Evolutionary conservation across 1,284 basidiomycete species (phyloP).

Genomic region (Ceratobasidium sp.): DNA sequence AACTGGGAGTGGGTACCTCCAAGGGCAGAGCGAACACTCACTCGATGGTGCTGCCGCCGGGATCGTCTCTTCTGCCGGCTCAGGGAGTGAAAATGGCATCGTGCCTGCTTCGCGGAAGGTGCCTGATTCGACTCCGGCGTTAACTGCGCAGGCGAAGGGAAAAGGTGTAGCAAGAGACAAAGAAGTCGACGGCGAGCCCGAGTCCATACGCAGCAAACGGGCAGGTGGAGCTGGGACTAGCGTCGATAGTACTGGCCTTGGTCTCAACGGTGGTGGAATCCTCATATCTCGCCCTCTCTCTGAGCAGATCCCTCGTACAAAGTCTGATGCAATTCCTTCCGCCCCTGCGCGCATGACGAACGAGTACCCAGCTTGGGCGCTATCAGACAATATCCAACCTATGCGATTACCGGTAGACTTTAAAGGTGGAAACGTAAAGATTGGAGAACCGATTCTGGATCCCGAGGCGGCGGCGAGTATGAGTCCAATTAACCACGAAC

Average conservation of each 20-base stretch:
- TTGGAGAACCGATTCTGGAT: conserved; percentile 38
- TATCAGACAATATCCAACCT: not conserved
- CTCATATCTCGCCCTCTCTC: not conserved
- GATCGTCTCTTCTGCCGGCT: conserved; percentile 1
- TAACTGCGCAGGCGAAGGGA: conserved; percentile 6
- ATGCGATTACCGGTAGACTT: conserved; percentile 3
- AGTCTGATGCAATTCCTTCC: too few relatives aligned
- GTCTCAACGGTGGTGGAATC: too few relatives aligned
- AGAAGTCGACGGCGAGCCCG: not conserved
- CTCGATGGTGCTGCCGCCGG: conserved; percentile 38
- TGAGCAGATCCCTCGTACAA: not conserved
- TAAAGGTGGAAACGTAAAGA: conserved; percentile 21
- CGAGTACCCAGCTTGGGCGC: too few relatives aligned
- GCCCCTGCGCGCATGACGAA: too few relatives aligned
- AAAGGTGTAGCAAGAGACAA: conserved; percentile 5
- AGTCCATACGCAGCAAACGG: too few relatives aligned
- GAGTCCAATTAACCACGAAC: conserved; percentile 77
- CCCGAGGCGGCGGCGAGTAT: conserved; percentile 78
- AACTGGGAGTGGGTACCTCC: conserved; percentile 19
- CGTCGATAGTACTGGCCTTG: too few relatives aligned
- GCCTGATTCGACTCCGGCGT: not conserved
- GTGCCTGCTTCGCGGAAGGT: conserved; percentile 26
- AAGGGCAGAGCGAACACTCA: conserved; percentile 35
- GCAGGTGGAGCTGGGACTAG: too few relatives aligned
- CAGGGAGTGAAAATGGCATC: not conserved